Percentiles rank a stretch among this genome's conserved stretches.
Evolutionary conservation across 2,329 filamentous ascomycete genomes (phyloP).

Genomic region (Emericellopsis atlantica): DNA sequence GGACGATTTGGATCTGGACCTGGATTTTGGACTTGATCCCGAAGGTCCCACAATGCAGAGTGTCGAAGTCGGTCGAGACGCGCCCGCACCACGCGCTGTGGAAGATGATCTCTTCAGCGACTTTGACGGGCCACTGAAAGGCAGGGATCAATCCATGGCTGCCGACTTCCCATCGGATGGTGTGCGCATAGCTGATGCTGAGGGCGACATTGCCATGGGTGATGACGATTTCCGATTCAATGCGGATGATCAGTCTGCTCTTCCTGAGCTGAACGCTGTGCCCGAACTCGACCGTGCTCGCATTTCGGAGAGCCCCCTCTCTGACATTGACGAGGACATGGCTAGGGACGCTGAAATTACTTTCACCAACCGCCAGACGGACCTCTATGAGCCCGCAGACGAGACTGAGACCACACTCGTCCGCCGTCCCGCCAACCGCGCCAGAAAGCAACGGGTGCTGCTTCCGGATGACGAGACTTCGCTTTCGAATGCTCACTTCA

Average conservation of each 20-base stretch:
- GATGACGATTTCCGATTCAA: slow-evolving; percentile 50
- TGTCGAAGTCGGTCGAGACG: slow-evolving; percentile 85
- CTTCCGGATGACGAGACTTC: slow-evolving; percentile 72
- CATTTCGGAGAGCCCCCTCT: slow-evolving; percentile 59
- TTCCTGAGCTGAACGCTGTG: slow-evolving; percentile 32
- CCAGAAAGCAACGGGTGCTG: slow-evolving; percentile 67
- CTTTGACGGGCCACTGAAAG: slow-evolving; percentile 46
- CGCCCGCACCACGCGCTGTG: slow-evolving; percentile 50
- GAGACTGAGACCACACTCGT: slow-evolving; percentile 46
- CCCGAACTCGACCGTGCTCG: slow-evolving; percentile 40
- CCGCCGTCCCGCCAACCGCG: slow-evolving; percentile 58
- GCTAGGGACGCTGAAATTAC: slow-evolving; percentile 47
- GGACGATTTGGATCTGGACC: slow-evolving; percentile 58
- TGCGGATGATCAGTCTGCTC: slow-evolving; percentile 44
- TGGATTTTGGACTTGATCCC: slow-evolving; percentile 64
- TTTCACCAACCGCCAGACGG: slow-evolving; percentile 39
- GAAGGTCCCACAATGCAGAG: slow-evolving; percentile 49
- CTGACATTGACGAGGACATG: slow-evolving; percentile 53
- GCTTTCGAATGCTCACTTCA: slow-evolving; percentile 65
- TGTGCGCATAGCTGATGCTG: slow-evolving; percentile 49
- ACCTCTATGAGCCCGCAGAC: slow-evolving; percentile 49
- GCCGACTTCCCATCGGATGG: slow-evolving; percentile 40
- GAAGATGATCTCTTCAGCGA: slow-evolving; percentile 62
- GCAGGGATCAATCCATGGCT: slow-evolving; percentile 38
- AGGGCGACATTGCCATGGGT: slow-evolving; percentile 50